A percentile compares a stretch with the other conserved stretches of the same genome.
phyloP scores from a whole-genome alignment of 192 early-diverging fungal genomes.

The Rhizophagus sp. region DNA sequence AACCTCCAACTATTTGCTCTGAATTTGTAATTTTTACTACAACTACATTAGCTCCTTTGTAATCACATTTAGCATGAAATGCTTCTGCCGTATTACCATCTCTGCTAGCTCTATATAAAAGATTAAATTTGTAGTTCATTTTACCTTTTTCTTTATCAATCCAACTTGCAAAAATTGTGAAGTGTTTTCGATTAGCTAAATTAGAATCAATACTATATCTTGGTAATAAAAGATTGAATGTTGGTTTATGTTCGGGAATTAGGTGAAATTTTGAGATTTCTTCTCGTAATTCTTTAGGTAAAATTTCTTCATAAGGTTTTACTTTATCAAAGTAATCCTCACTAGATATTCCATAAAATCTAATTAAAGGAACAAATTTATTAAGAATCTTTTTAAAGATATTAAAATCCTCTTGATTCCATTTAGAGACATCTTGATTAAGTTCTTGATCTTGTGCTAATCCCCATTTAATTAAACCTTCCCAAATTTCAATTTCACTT shows the following conservation, averaged over 20 bases:
- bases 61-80: too few species aligned
- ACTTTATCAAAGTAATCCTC: conserved; percentile 5
- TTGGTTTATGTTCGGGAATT: background rate
- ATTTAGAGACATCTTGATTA: background rate
- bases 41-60: too few species aligned
- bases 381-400: background rate
- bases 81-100: too few species aligned
- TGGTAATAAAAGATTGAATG: too few species aligned
- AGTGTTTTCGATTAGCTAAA: background rate
- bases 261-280: conserved; percentile 4
- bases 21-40: too few species aligned
- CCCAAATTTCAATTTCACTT: conserved; percentile 22
- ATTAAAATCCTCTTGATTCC: background rate
- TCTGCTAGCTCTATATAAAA: too few species aligned
- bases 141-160: background rate
- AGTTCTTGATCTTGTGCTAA: background rate
- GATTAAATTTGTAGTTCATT: too few species aligned
- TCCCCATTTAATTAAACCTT: conserved; percentile 25
- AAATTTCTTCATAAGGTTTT: background rate
- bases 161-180: background rate
- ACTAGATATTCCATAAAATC: background rate
- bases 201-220: background rate
- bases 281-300: background rate
- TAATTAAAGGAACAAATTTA: conserved; percentile 13
- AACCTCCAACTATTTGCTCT: too few species aligned